Evolutionary conservation across 2,329 filamentous ascomycete genomes (phyloP).

Genomic region (Dactylellina parvicollis): DNA sequence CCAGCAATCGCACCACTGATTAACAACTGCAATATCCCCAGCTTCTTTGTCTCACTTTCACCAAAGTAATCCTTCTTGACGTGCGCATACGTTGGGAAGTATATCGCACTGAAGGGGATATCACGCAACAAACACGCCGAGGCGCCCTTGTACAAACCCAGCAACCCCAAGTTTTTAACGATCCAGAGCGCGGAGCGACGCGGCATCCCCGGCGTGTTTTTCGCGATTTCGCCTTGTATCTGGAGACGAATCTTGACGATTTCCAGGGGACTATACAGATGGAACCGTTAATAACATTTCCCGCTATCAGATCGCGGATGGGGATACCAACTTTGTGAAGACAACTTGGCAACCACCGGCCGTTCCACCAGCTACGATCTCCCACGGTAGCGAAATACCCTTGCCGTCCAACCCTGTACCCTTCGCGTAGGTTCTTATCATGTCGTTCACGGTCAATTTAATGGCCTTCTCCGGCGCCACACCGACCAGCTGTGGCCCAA

Average conservation of each 20-base stretch:
- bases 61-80: slow-evolving; percentile 94
- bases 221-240: slow-evolving; percentile 94
- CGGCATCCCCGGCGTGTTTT: slow-evolving; percentile 78
- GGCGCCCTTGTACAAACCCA: slow-evolving; percentile 96
- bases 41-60: slow-evolving; percentile 80
- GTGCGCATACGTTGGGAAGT: slow-evolving; percentile 96
- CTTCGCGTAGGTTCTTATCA: slow-evolving; percentile 79
- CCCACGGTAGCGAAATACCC: slow-evolving; percentile 73
- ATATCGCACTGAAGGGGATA: slow-evolving; percentile 97
- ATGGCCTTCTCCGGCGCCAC: slow-evolving; percentile 99
- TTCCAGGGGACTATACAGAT: slow-evolving; percentile 81
- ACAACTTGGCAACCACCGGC: slow-evolving; percentile 94
- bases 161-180: slow-evolving; percentile 88
- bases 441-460: slow-evolving; percentile 97
- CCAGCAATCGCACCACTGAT: slow-evolving; percentile 93
- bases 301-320: background rate
- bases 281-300: no score
- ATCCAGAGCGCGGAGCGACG: slow-evolving; percentile 98
- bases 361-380: slow-evolving; percentile 85
- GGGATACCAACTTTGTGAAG: slow-evolving; percentile 66
- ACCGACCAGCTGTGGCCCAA: slow-evolving; percentile 92
- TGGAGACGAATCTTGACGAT: slow-evolving; percentile 99
- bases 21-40: slow-evolving; percentile 88
- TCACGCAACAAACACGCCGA: slow-evolving; percentile 93
- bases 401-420: slow-evolving; percentile 63